Base-by-base conservation (phyloP, 345 rosid species). In the Dovyalis caffra region DNA sequence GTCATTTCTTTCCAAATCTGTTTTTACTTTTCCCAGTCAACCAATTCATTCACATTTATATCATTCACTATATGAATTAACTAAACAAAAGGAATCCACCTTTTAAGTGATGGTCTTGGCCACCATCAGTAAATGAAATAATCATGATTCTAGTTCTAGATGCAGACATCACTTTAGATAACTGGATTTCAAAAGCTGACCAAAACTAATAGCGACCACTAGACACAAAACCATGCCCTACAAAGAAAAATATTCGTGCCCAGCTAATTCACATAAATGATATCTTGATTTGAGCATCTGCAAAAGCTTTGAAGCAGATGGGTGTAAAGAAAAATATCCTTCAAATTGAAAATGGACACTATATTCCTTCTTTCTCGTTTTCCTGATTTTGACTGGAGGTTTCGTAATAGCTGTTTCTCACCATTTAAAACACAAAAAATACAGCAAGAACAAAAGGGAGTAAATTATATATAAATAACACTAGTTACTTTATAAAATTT, bases 221-320 rank as follows among this genome's bases (percentile, higher is more conserved):
- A 15, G 68, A 64, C 38, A 53, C 61, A 34, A 53, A 57, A 0
- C 31, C n/a, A 11, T 26, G 31, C 40, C 21, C 29, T 7, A n/a
- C 35, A 40, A 68, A 58, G 26, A 49, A 62, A 74, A 65, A 76
- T 34, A 73, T 78, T 73, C 75, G 33, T 23, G 28, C 67, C 28
- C 6, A 57, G 73, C 73, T 20, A 61, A 29, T 72, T 56, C 26
- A 70, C 34, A 7, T 10, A 63, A 28, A 18, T 28, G 31, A 28
- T 40, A 21, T 25, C 5, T 15, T 56, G n/a, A n/a, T 38, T 14
- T 26, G 63, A 37, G 83, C 74, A 79, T 63, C 80, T 64, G 8
- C 58, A 33, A 83, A 77, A 71, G 81, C 69, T 74, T 34, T 29
- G 71, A 68, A 26, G 60, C 47, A 43, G 77, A 76, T 49, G 21